Evolutionary conservation across 1,284 basidiomycete genomes (phyloP).

Genomic region (Pyrrhoderma lamaoense): DNA sequence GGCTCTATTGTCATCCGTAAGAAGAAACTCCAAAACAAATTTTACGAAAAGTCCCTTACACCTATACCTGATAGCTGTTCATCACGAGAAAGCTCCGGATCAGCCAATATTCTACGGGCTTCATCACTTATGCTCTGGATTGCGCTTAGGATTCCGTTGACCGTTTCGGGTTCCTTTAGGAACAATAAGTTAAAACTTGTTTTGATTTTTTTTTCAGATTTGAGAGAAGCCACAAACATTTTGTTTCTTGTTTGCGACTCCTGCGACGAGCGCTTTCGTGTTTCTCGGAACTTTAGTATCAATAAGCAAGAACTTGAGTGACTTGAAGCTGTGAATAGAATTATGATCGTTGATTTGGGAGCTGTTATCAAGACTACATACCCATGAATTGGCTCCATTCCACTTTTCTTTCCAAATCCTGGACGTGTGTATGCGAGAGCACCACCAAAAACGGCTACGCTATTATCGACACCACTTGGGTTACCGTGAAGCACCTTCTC

Average conservation of each 20-base stretch:
- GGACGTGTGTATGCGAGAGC: constrained; percentile 87
- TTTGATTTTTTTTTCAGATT: constrained; percentile 9
- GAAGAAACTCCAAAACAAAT: constrained; percentile 1
- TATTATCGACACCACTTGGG: constrained; percentile 96
- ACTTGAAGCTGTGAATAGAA: constrained; percentile 45
- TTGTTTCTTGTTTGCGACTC: constrained; percentile 69
- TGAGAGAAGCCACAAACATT: constrained; percentile 40
- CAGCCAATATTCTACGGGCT: constrained; percentile 67
- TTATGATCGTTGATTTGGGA: constrained; percentile 22
- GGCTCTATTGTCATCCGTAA: constrained; percentile 35
- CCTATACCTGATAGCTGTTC: constrained; percentile 53
- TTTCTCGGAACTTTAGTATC: constrained; percentile 91
- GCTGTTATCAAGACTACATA: constrained; percentile 33
- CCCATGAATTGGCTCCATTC: constrained; percentile 83
- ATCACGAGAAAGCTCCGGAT: constrained; percentile 60
- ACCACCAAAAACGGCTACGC: constrained; percentile 89
- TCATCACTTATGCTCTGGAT: constrained; percentile 83
- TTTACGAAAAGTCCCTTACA: constrained; percentile 35
- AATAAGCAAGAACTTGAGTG: constrained; percentile 78
- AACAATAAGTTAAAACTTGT: constrained; percentile 12
- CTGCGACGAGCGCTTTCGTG: constrained; percentile 91
- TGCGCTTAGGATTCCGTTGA: constrained; percentile 64
- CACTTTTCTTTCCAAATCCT: constrained; percentile 67
- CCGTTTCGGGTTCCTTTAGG: constrained; percentile 67
- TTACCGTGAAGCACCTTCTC: constrained; percentile 98